These are phyloP conservation scores for Pinus taeda DNA, from an alignment of 75 land plant species.

Conservation along the genomic window DNA sequence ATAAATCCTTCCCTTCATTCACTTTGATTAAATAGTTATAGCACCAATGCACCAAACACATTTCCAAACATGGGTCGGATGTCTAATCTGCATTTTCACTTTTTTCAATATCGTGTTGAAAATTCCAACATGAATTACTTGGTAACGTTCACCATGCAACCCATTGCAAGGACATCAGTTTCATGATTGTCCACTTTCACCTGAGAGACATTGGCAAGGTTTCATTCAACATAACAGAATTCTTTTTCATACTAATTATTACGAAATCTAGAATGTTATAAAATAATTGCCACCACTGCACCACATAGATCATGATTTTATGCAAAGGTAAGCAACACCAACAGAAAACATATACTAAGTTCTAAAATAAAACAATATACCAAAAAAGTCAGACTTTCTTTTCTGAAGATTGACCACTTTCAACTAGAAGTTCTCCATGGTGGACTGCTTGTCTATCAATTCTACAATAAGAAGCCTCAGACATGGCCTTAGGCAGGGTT, in stretches of 20 bases:
- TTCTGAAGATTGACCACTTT: constrained; percentile 41
- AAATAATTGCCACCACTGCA: background rate
- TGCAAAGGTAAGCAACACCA: background rate
- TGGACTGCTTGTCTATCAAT: constrained; percentile 18
- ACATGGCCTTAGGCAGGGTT: constrained; percentile 74
- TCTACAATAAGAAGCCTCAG: constrained; percentile 69
- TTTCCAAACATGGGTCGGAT: background rate
- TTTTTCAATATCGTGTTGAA: background rate
- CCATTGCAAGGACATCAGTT: background rate
- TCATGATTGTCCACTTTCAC: background rate
- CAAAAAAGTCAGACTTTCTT: constrained; percentile 18
- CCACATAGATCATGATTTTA: constrained; percentile 6
- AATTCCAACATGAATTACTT: background rate
- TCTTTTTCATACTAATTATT: background rate
- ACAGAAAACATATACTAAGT: background rate
- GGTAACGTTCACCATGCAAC: background rate
- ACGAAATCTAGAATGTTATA: background rate
- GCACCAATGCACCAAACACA: background rate
- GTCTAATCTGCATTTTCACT: too few species aligned
- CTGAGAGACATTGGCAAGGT: background rate
- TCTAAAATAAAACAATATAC: background rate
- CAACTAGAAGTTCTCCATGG: constrained; percentile 18
- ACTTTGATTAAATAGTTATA: background rate
- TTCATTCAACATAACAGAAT: background rate
- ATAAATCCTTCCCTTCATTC: background rate